A percentile compares a stretch with the other conserved stretches of the same genome.
Conservation (phyloP, 495 filamentous ascomycete species). For the Cercophora sp. region DNA sequence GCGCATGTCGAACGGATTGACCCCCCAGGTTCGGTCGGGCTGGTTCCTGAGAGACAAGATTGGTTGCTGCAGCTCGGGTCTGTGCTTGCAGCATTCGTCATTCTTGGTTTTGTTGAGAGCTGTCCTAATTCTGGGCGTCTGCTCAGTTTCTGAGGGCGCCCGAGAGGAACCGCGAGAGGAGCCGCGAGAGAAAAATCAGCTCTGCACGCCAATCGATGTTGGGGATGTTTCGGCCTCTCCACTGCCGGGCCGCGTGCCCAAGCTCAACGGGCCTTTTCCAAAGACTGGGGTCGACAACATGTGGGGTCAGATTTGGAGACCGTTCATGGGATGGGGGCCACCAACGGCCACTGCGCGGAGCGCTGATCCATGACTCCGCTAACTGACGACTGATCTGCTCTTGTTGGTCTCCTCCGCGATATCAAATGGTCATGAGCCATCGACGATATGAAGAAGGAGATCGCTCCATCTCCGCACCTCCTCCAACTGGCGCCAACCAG, state of each 20-base stretch:
- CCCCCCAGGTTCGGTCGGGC: constrained; percentile 4
- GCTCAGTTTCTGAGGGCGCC: no score
- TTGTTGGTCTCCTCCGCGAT: no score
- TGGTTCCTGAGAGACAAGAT: constrained; percentile 13
- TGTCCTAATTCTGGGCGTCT: no score
- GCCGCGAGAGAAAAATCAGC: background rate
- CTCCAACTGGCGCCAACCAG: no score
- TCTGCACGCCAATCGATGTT: background rate
- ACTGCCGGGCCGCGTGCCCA: constrained; percentile 20
- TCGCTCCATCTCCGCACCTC: no score
- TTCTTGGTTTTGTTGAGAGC: no score
- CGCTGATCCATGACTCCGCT: no score
- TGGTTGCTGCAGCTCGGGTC: background rate
- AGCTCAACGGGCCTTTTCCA: constrained; percentile 5
- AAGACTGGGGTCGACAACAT: constrained; percentile 18
- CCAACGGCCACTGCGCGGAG: constrained; percentile 10
- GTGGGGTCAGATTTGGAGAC: constrained; percentile 25
- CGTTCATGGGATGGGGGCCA: background rate
- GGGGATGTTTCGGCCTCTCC: constrained; percentile 8
- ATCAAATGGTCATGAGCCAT: no score
- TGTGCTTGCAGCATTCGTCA: constrained; percentile 17
- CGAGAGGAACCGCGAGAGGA: background rate
- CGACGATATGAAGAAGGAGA: no score
- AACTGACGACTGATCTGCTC: no score
- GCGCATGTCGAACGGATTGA: constrained; percentile 12